Evolutionary conservation across 1,284 basidiomycete genomes (phyloP).

Genomic region (Apiotrichum domesticum): DNA sequence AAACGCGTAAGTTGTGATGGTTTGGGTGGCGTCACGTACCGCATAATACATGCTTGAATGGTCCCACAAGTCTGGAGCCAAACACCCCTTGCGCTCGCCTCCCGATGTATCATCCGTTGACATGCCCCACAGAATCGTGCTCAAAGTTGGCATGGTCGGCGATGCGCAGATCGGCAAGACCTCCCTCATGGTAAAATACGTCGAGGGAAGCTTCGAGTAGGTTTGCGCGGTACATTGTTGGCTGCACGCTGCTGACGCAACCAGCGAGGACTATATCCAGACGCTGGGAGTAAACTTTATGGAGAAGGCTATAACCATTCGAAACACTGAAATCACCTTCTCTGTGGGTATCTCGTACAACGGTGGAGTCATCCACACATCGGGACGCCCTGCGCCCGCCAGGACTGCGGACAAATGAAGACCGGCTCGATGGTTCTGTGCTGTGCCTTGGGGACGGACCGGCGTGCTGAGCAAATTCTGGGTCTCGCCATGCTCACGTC

Average conservation of each 20-base stretch:
- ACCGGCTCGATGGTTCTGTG: too few species aligned
- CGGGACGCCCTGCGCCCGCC: background rate
- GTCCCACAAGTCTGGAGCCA: too few species aligned
- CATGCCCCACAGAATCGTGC: constrained; percentile 64
- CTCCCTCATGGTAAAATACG: constrained; percentile 96
- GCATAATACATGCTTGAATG: too few species aligned
- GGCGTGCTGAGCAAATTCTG: too few species aligned
- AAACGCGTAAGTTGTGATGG: constrained; percentile 30
- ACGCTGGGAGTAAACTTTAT: constrained; percentile 99
- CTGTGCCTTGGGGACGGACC: too few species aligned
- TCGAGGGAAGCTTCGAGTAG: constrained; percentile 85
- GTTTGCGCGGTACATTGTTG: constrained; percentile 11
- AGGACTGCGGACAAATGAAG: too few species aligned
- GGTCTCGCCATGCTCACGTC: too few species aligned
- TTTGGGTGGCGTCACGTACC: too few species aligned
- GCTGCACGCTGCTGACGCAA: background rate
- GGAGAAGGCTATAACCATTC: constrained; percentile 97
- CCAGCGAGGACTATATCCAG: constrained; percentile 93
- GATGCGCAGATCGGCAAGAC: constrained; percentile 99
- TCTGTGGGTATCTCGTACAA: constrained; percentile 50
- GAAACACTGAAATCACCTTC: constrained; percentile 96
- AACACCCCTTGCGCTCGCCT: too few species aligned
- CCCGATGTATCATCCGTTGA: background rate
- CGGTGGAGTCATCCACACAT: background rate
- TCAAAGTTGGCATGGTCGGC: constrained; percentile 98